Conservation (phyloP, 345 rosid species). For the Adansonia digitata region DNA sequence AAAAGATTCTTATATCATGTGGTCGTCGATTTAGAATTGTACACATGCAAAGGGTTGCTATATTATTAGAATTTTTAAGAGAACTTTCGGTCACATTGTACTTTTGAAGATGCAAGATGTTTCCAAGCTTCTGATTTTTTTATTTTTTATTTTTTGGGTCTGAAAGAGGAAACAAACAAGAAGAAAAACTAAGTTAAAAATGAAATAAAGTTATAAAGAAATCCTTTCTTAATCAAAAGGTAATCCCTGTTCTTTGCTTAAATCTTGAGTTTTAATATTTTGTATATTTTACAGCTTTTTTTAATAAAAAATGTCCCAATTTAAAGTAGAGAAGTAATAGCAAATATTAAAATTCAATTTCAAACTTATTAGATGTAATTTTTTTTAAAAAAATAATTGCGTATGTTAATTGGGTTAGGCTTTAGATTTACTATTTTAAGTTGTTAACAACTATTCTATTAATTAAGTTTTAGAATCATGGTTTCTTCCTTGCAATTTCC, state of each 20-base stretch:
- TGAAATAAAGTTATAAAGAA: slow-evolving; percentile 1
- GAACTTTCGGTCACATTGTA: not conserved
- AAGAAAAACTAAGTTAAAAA: slow-evolving; percentile 2
- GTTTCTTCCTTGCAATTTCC: not conserved
- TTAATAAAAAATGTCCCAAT: too few species aligned
- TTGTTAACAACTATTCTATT: not conserved
- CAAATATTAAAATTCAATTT: too few species aligned
- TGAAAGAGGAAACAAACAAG: not conserved
- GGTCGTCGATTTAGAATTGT: slow-evolving; percentile 15
- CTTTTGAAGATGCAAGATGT: slow-evolving; percentile 13
- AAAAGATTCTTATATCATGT: slow-evolving; percentile 20
- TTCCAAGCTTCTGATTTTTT: not conserved
- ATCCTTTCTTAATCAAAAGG: too few species aligned
- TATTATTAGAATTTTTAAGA: not conserved
- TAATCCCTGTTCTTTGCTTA: too few species aligned
- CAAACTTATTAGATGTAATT: too few species aligned
- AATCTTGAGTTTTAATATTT: too few species aligned
- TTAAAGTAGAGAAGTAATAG: too few species aligned
- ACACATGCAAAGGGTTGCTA: slow-evolving; percentile 23
- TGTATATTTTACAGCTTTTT: too few species aligned
- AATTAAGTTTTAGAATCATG: not conserved
- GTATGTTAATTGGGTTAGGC: too few species aligned
- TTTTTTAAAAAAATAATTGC: too few species aligned
- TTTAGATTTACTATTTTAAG: too few species aligned
- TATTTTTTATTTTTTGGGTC: too few species aligned